Evolutionary conservation across 2,329 filamentous ascomycete species (phyloP).

Genomic region (Blastomyces parvus): DNA sequence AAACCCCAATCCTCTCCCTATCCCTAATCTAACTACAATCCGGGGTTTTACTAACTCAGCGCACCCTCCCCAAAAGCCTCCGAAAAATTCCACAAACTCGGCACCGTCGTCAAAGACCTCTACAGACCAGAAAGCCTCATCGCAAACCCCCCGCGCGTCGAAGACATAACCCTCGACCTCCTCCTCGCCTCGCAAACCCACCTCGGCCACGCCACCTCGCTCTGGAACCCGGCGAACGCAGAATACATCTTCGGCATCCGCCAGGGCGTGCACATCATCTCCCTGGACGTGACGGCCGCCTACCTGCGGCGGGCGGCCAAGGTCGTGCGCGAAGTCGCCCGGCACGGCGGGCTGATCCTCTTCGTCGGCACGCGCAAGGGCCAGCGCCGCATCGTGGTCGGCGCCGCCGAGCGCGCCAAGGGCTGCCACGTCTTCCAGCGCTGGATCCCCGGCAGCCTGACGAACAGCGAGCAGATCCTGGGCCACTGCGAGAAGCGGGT

Average conservation of each 20-base stretch:
- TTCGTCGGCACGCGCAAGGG: conserved; percentile 82
- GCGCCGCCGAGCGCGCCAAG: conserved; percentile 64
- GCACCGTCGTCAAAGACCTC: conserved; percentile 20
- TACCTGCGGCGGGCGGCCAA: conserved; percentile 89
- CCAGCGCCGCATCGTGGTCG: conserved; percentile 70
- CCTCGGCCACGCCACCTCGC: conserved; percentile 78
- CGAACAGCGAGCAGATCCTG: conserved; percentile 87
- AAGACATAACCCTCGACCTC: conserved; percentile 81
- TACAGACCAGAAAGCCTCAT: conserved; percentile 38
- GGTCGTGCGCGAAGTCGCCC: conserved; percentile 77
- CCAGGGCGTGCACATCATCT: conserved; percentile 85
- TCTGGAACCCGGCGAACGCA: conserved; percentile 92
- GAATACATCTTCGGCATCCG: conserved; percentile 89
- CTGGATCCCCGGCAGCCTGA: conserved; percentile 86
- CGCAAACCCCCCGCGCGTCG: conserved; percentile 60
- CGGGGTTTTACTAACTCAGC: too few relatives aligned
- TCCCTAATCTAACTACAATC: too few relatives aligned
- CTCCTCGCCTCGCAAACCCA: conserved; percentile 80
- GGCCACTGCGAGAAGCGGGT: conserved; percentile 59
- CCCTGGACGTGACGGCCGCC: conserved; percentile 76
- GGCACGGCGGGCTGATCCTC: conserved; percentile 71
- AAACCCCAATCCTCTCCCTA: neutral
- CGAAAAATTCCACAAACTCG: conserved; percentile 24
- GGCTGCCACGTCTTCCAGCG: conserved; percentile 85
- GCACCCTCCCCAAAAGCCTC: neutral